Evolutionary conservation across 257 asterid genomes (phyloP).

Genomic region (Solanum bulbocastanum): DNA sequence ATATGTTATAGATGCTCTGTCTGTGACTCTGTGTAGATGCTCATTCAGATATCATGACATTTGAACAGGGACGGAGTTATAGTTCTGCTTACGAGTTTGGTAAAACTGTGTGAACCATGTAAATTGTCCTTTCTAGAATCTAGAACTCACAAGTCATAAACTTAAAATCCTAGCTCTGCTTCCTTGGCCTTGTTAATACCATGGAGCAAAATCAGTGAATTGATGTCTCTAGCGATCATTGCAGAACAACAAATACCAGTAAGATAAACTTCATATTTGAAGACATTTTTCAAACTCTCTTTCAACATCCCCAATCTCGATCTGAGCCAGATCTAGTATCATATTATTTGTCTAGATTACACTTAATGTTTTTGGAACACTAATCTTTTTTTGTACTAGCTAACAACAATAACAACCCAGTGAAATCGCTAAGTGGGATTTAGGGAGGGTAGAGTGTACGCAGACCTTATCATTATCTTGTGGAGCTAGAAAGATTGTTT

Average conservation of each 20-base stretch:
- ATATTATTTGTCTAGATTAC: too few relatives aligned
- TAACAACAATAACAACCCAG: neutral
- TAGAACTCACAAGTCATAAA: neutral
- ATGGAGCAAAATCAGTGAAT: neutral
- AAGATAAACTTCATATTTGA: neutral
- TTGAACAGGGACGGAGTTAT: neutral
- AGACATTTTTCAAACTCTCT: too few relatives aligned
- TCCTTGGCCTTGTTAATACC: too few relatives aligned
- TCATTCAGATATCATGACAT: neutral
- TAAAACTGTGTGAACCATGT: neutral
- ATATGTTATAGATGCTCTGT: neutral
- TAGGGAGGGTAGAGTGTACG: rapidly evolving
- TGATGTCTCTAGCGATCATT: neutral
- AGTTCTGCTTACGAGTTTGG: neutral
- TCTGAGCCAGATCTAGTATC: neutral
- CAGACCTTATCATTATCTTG: too few relatives aligned
- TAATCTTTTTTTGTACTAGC: neutral
- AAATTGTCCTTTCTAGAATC: neutral
- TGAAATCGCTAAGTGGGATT: too few relatives aligned
- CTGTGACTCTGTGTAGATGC: neutral
- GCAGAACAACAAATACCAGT: neutral
- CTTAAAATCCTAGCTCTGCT: neutral
- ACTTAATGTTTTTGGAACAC: too few relatives aligned
- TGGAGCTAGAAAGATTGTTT: too few relatives aligned
- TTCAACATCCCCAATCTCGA: too few relatives aligned